Conservation (phyloP, 2,329 filamentous ascomycete species). For the Talaromyces sp. region DNA sequence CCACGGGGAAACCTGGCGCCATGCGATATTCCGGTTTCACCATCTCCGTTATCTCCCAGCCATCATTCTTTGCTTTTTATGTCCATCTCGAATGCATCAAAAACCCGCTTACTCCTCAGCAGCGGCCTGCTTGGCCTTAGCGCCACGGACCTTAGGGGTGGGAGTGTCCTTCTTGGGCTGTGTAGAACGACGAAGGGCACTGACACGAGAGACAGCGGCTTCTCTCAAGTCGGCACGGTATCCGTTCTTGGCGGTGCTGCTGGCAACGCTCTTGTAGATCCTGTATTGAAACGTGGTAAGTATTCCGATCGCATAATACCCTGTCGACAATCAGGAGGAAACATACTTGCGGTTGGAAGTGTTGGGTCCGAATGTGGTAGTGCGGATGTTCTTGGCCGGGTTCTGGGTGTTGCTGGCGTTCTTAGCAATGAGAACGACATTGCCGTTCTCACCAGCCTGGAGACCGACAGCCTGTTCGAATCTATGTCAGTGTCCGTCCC, state of each 20-base stretch:
- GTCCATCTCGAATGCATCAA: neutral
- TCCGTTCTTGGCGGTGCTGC: constrained; percentile 72
- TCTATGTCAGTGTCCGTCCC: constrained; percentile 3
- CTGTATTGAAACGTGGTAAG: constrained; percentile 46
- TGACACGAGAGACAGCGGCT: constrained; percentile 79
- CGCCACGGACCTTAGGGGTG: constrained; percentile 72
- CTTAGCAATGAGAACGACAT: constrained; percentile 79
- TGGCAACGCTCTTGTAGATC: constrained; percentile 86
- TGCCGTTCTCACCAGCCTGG: constrained; percentile 69
- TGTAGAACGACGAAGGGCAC: constrained; percentile 77
- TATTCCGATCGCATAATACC: constrained; percentile 5
- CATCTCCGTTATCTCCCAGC: neutral
- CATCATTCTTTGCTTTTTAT: neutral
- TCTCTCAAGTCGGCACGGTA: constrained; percentile 79
- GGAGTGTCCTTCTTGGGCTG: constrained; percentile 70
- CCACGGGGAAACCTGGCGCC: constrained; percentile 7
- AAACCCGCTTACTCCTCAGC: constrained; percentile 30
- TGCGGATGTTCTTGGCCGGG: constrained; percentile 64
- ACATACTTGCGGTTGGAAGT: constrained; percentile 76
- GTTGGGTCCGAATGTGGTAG: constrained; percentile 65
- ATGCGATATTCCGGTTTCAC: neutral
- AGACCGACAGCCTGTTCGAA: constrained; percentile 72
- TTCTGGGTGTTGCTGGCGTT: constrained; percentile 68
- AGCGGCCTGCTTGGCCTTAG: constrained; percentile 69
- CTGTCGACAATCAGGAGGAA: neutral